Base-by-base conservation (phyloP, 2,329 filamentous ascomycete genomes). In the Capronia coronata region DNA sequence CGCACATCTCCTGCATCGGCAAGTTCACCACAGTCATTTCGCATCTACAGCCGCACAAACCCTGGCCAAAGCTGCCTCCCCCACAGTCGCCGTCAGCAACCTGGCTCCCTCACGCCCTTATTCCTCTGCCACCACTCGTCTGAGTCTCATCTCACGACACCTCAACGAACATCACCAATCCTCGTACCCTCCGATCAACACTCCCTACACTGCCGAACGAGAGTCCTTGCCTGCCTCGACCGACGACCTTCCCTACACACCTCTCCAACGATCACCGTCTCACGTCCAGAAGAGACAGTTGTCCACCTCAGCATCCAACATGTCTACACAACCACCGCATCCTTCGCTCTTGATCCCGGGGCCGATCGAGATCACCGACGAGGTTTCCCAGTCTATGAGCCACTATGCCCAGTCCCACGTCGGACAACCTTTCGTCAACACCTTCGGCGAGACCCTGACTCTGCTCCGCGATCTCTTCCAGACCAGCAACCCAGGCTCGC, bases 401-500 rank as follows among this genome's bases (percentile, higher is more conserved):
- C 48, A 49, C 35, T 60, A 55, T 57, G 58, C 60, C 68, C 89
- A 98, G 78, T 94, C 87, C 68, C 93, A 98, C 71, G 89, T 96
- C 62, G 87, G 87, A 51, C 80, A 84, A 46, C 85, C 81, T 51
- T 98, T 98, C 65, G 88, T 97, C 62, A 83, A 86, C 60, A 82
- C 79, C 59, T 98, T 98, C 67, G 86, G 91, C 66, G 91, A 98
- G 68, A 86, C 87, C 48, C 77, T 98, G 58, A 79, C 84, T 30
- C 83, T 91, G 75, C 79, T 95, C 51, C 87, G 93, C 68, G 86
- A 93, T 73, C 84, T 98, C 62, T 95, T 98, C 80, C 87, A 95
- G 73, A 91, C 87, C 61, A 84, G 83, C 63, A 79, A 90, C 64
- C 77, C 89, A 44, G 71, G 81, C 41, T 82, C 90, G 22, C 93